These are phyloP conservation scores for Stephanodiscus triporus DNA, from an alignment of 108 stramenopile species.

Conservation along the genomic window DNA sequence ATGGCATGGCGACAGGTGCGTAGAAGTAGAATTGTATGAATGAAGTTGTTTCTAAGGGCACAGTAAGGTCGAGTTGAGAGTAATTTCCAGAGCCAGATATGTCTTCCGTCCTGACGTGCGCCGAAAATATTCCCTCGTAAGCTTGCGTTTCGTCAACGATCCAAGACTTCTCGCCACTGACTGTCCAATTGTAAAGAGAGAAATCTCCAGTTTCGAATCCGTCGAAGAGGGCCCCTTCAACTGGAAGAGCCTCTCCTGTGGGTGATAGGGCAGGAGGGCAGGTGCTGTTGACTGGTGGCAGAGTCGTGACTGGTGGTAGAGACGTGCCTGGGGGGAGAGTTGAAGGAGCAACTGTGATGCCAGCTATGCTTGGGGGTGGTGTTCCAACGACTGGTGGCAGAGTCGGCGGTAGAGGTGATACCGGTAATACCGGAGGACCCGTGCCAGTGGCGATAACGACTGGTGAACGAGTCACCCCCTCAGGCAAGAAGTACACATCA, in stretches of 20 bases:
- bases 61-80: constrained; percentile 32
- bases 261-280: not conserved
- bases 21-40: constrained; percentile 49
- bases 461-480: too few species aligned
- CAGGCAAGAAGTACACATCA: too few species aligned
- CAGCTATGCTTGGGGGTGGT: not conserved
- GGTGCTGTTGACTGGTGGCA: constrained; percentile 4
- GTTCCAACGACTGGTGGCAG: not conserved
- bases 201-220: constrained; percentile 54
- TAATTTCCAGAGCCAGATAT: constrained; percentile 30
- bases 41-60: constrained; percentile 17
- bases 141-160: constrained; percentile 35
- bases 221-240: constrained; percentile 30
- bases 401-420: not conserved
- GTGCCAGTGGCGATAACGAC: too few species aligned
- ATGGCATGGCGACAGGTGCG: constrained; percentile 48
- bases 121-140: constrained; percentile 40
- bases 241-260: not conserved
- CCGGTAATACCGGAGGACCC: too few species aligned
- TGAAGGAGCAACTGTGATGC: too few species aligned
- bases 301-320: not conserved
- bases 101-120: constrained; percentile 43
- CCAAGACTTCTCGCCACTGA: constrained; percentile 36
- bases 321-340: too few species aligned
- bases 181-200: constrained; percentile 24